Conservation (phyloP, 2,329 filamentous ascomycete genomes). For the Alternaria infectoria region DNA sequence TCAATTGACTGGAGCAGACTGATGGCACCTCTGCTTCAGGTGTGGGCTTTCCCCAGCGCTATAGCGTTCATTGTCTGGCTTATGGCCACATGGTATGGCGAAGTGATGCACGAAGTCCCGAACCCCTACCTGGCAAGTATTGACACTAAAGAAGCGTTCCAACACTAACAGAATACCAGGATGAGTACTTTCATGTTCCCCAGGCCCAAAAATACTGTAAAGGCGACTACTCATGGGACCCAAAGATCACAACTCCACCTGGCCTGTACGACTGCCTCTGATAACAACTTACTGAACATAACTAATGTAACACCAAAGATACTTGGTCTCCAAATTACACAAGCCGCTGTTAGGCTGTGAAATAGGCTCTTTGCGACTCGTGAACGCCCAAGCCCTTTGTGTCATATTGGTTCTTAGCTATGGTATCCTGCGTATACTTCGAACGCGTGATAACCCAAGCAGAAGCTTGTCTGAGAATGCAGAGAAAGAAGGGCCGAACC, state of each 20-base stretch:
- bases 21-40: slow-evolving; percentile 30
- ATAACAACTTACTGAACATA: slow-evolving; percentile 12
- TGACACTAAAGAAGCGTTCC: not conserved
- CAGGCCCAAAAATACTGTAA: slow-evolving; percentile 89
- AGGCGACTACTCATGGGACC: slow-evolving; percentile 79
- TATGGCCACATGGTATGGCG: slow-evolving; percentile 33
- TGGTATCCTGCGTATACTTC: slow-evolving; percentile 28
- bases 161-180: slow-evolving; percentile 57
- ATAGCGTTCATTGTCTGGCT: slow-evolving; percentile 29
- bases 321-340: slow-evolving; percentile 50
- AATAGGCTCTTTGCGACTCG: slow-evolving; percentile 43
- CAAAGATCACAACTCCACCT: slow-evolving; percentile 96
- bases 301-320: slow-evolving; percentile 44
- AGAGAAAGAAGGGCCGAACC: not conserved
- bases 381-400: slow-evolving; percentile 50
- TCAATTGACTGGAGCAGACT: not conserved
- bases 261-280: slow-evolving; percentile 63
- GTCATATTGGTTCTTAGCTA: slow-evolving; percentile 41
- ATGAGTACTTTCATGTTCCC: slow-evolving; percentile 87
- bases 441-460: slow-evolving; percentile 2
- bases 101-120: slow-evolving; percentile 58
- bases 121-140: slow-evolving; percentile 64
- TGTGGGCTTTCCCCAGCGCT: slow-evolving; percentile 31
- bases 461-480: not conserved
- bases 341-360: slow-evolving; percentile 50